Base-by-base conservation (phyloP, 495 filamentous ascomycete genomes). In the Talaromyces adpressus region DNA sequence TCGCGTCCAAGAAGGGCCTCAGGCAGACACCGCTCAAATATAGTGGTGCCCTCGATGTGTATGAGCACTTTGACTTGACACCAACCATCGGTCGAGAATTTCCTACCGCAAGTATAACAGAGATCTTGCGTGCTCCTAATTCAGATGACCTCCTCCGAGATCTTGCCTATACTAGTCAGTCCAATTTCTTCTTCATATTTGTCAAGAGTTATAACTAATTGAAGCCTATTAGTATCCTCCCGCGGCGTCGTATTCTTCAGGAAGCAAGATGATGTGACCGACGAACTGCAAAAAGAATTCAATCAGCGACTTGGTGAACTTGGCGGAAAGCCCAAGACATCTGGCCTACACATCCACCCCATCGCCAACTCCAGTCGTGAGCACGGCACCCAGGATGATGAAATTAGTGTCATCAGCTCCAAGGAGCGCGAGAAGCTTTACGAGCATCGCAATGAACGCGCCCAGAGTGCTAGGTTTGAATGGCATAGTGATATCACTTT, bases 231-330 rank as follows among this genome's bases (percentile, higher is more conserved):
- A 90, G 88, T 90, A 67, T 90, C 88, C 16, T 81, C 85, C 64
- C 83, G 88, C 4, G 87, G 87, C 27, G 89, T 91, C 0, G 87
- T 91, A 51, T 89, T 89, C 76, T 89, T 91, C 75, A 83, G 88
- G 25, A 76, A 79, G 39, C 88, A 91, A 63, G 79, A 86, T 68
- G 79, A 79, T 66, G 71, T 88, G 23, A 81, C 75, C 61, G 82
- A 86, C 68, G 79, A 84, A 6, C 72, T 84, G 11, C 83, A 87
- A 66, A 91, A 90, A 70, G 73, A 85, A 64, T 77, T 90, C 0
- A 79, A 82, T 0, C 78, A 86, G 34, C 74, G 79, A 2, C 77
- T 91, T 0, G 86, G 86, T 20, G 71, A 85, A 70, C 78, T 87
- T 7, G 73, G 81, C 6, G 87, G 86, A 64, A 86, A 87, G 66